Evolutionary conservation across 306 rosid genomes (phyloP).

Genomic region (Vigna angularis): DNA sequence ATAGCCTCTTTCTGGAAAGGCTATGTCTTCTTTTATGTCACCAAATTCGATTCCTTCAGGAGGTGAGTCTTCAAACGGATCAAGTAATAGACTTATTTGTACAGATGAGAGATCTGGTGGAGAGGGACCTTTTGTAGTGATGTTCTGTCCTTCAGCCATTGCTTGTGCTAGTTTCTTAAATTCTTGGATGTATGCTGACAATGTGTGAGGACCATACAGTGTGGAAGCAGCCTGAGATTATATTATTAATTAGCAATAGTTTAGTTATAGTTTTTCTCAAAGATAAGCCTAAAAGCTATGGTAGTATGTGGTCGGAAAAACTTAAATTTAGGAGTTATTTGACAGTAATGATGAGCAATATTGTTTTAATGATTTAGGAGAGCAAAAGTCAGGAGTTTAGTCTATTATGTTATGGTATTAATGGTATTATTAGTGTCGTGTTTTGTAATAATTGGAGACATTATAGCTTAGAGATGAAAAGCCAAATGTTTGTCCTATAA

Average conservation of each 20-base stretch:
- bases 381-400: no score
- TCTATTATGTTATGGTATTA: no score
- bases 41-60: constrained; percentile 65
- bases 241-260: background rate
- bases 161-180: constrained; percentile 75
- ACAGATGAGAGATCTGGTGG: constrained; percentile 81
- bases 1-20: constrained; percentile 57
- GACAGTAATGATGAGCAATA: no score
- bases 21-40: constrained; percentile 69
- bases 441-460: no score
- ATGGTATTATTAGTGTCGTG: no score
- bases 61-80: constrained; percentile 57
- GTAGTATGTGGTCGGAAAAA: background rate
- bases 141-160: constrained; percentile 64
- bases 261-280: constrained; percentile 21
- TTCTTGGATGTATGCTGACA: constrained; percentile 87
- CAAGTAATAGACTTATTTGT: constrained; percentile 46
- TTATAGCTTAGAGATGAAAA: no score
- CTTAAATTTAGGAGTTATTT: no score
- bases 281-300: constrained; percentile 4
- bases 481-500: no score
- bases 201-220: constrained; percentile 84
- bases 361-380: no score
- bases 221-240: constrained; percentile 82
- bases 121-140: constrained; percentile 47